Evolutionary conservation across 176 grass and related monocot genomes (phyloP).

Genomic region (Oryza punctata): DNA sequence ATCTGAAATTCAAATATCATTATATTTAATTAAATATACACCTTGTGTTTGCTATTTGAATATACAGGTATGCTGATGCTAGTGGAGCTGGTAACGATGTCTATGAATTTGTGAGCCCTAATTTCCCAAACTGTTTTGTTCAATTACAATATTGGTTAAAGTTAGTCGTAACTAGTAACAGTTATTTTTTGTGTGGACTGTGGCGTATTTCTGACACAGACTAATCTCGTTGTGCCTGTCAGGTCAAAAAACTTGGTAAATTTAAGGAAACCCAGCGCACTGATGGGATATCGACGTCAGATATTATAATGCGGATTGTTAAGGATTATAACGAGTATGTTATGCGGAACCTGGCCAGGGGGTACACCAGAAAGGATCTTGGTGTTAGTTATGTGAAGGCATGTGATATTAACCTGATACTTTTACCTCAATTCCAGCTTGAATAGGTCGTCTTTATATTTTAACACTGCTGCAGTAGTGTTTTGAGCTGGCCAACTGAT

Average conservation of each 20-base stretch:
- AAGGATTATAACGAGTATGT: slow-evolving; percentile 99
- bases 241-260: slow-evolving; percentile 88
- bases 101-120: slow-evolving; percentile 81
- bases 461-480: not conserved
- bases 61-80: slow-evolving; percentile 89
- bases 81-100: slow-evolving; percentile 94
- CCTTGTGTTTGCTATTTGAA: slow-evolving; percentile 40
- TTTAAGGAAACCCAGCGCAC: slow-evolving; percentile 97
- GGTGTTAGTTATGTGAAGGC: slow-evolving; percentile 97
- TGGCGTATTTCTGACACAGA: slow-evolving; percentile 13
- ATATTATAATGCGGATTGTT: slow-evolving; percentile 98
- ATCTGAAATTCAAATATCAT: slow-evolving; percentile 23
- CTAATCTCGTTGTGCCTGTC: slow-evolving; percentile 22
- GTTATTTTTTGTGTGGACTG: not conserved
- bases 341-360: slow-evolving; percentile 92
- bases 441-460: slow-evolving; percentile 1
- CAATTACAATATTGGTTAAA: slow-evolving; percentile 1
- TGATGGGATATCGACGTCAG: slow-evolving; percentile 96
- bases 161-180: slow-evolving; percentile 2
- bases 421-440: slow-evolving; percentile 11
- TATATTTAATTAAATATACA: slow-evolving; percentile 1
- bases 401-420: slow-evolving; percentile 31
- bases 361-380: slow-evolving; percentile 95
- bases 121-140: slow-evolving; percentile 32
- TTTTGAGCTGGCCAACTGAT: slow-evolving; percentile 29